A percentile compares a stretch with the other conserved stretches of the same genome.
Evolutionary conservation across 1,284 basidiomycete genomes (phyloP).

Genomic region (Trametes pubescens): DNA sequence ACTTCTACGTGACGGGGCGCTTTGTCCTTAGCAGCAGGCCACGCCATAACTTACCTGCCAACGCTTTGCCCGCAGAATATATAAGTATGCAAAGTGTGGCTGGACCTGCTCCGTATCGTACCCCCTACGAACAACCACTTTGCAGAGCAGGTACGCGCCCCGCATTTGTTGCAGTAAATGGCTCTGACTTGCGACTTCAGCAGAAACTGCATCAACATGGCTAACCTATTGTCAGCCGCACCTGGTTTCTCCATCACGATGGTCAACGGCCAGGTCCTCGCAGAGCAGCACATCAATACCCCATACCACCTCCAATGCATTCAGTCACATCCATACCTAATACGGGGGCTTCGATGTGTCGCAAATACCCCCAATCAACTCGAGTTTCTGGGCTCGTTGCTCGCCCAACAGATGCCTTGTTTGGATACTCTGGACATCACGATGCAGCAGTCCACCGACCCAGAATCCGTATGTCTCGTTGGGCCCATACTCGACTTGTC

Average conservation of each 20-base stretch:
- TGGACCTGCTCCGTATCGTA: no score
- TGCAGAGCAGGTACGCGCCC: no score
- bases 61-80: no score
- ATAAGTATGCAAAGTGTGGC: no score
- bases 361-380: background rate
- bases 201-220: no score
- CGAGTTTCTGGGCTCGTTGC: background rate
- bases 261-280: background rate
- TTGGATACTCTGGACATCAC: conserved; percentile 4
- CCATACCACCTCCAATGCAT: background rate
- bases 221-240: background rate
- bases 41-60: no score
- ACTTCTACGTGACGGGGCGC: no score
- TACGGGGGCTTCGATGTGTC: background rate
- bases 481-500: background rate
- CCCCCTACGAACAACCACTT: no score
- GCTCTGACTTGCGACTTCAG: no score
- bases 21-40: no score
- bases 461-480: background rate
- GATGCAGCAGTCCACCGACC: background rate
- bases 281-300: background rate
- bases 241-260: background rate
- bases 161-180: no score
- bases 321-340: background rate
- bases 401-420: background rate